A percentile compares a stretch with the other conserved stretches of the same genome.
Conservation (phyloP, 306 rosid genomes). For the Quercus parvula region DNA sequence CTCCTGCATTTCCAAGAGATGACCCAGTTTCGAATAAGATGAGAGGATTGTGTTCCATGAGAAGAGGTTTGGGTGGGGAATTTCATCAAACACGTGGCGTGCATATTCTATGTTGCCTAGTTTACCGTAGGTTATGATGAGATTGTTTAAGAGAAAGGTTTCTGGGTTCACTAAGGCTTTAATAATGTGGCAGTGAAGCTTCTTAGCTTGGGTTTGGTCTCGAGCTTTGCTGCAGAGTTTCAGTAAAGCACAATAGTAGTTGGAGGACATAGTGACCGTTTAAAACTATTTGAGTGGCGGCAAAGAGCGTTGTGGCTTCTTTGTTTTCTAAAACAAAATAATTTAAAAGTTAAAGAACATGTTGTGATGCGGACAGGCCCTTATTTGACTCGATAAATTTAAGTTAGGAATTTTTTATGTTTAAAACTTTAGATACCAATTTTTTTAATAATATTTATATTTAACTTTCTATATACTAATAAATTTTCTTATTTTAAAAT, state of each 20-base stretch:
- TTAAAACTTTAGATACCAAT: no score
- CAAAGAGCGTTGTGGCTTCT: conserved; percentile 8
- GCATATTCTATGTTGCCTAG: conserved; percentile 50
- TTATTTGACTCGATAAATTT: no score
- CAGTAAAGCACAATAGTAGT: conserved; percentile 61
- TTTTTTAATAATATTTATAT: no score
- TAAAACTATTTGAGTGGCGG: conserved; percentile 16
- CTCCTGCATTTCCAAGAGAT: conserved; percentile 46
- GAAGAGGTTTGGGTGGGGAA: conserved; percentile 52
- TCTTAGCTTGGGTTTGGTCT: conserved; percentile 42
- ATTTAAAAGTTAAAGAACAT: background rate
- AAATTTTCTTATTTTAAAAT: no score
- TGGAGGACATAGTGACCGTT: conserved; percentile 42
- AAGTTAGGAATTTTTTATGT: no score
- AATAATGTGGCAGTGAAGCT: conserved; percentile 62
- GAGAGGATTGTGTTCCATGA: conserved; percentile 80
- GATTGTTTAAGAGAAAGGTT: conserved; percentile 63
- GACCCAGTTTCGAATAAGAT: conserved; percentile 49
- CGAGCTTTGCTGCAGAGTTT: conserved; percentile 50
- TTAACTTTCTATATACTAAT: no score
- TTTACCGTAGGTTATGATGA: conserved; percentile 48
- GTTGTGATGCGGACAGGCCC: no score
- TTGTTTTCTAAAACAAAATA: background rate
- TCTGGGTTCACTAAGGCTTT: conserved; percentile 50
- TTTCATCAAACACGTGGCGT: conserved; percentile 57